phyloP scores from a whole-genome alignment of 2,329 filamentous ascomycete species.

The Colletotrichum sp. region DNA sequence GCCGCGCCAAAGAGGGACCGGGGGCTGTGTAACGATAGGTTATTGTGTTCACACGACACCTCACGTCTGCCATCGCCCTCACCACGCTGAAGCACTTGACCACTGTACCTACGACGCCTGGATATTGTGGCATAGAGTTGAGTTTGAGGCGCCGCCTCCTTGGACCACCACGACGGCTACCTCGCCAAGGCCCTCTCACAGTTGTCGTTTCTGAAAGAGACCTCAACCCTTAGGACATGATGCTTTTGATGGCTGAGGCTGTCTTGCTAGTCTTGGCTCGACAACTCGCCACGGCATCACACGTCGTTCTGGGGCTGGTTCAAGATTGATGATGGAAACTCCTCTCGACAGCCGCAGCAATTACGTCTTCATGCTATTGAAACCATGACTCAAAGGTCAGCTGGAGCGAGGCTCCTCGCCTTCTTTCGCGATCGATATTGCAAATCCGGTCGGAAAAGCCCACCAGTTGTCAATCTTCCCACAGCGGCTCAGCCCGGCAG shows the following conservation, averaged over 20 bases:
- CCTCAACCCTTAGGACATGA: not conserved
- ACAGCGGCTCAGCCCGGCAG: constrained; percentile 1
- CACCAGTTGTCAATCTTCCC: not conserved
- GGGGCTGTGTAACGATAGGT: constrained; percentile 10
- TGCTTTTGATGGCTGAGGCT: not conserved
- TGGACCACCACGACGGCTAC: not conserved
- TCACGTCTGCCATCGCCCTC: not conserved
- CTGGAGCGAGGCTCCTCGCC: not conserved
- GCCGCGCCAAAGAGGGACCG: not conserved
- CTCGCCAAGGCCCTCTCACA: not conserved
- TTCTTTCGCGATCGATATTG: not conserved
- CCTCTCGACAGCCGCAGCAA: constrained; percentile 1
- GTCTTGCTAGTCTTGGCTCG: constrained; percentile 5
- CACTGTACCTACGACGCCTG: constrained; percentile 12
- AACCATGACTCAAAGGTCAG: not conserved
- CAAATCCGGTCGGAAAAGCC: not conserved
- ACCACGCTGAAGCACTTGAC: not conserved
- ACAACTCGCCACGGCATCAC: not conserved
- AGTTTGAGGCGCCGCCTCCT: not conserved
- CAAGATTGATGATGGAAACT: not conserved
- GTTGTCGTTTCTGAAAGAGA: not conserved
- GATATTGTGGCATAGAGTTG: not conserved
- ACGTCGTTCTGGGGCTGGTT: not conserved
- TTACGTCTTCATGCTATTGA: not conserved
- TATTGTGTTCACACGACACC: not conserved